These are phyloP conservation scores for Salpingoeca rosetta DNA, from an alignment of 78 protist species.

Conservation along the genomic window DNA sequence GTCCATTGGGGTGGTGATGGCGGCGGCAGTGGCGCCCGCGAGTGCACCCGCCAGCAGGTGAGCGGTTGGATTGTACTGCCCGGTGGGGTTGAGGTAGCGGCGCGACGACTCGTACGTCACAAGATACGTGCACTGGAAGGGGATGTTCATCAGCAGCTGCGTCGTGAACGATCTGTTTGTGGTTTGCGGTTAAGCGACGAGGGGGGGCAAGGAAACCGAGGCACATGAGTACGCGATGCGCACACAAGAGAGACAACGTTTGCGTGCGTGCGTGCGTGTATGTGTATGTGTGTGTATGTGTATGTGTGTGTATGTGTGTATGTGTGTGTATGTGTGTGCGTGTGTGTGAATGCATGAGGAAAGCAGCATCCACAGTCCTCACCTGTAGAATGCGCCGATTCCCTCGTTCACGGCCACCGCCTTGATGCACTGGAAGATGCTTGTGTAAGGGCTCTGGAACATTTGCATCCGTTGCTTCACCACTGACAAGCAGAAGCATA, in stretches of 20 bases:
- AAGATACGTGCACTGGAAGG: slow-evolving; percentile 32
- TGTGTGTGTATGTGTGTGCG: too few species aligned
- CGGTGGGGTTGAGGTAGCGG: slow-evolving; percentile 12
- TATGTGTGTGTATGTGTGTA: too few species aligned
- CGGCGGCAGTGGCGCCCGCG: slow-evolving; percentile 51
- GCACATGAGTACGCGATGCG: too few species aligned
- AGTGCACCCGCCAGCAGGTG: slow-evolving; percentile 30
- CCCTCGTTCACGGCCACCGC: slow-evolving; percentile 21
- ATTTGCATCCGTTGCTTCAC: slow-evolving; percentile 58
- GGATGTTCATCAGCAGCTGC: slow-evolving; percentile 42
- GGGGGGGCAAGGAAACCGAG: too few species aligned
- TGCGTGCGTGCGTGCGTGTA: too few species aligned
- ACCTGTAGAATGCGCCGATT: slow-evolving; percentile 22
- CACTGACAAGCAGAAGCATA: slow-evolving; percentile 5
- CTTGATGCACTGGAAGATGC: neutral
- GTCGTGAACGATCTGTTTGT: slow-evolving; percentile 32
- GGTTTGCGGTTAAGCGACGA: too few species aligned
- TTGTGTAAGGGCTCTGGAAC: neutral
- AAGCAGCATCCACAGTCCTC: too few species aligned
- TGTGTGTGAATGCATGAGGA: too few species aligned
- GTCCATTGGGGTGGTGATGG: slow-evolving; percentile 49
- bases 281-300: too few species aligned
- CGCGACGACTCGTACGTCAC: slow-evolving; percentile 26
- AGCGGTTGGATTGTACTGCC: neutral
- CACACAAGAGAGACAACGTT: too few species aligned